These are phyloP conservation scores for Rhizopogon salebrosus DNA, from an alignment of 768 basidiomycete species.

Conservation along the genomic window DNA sequence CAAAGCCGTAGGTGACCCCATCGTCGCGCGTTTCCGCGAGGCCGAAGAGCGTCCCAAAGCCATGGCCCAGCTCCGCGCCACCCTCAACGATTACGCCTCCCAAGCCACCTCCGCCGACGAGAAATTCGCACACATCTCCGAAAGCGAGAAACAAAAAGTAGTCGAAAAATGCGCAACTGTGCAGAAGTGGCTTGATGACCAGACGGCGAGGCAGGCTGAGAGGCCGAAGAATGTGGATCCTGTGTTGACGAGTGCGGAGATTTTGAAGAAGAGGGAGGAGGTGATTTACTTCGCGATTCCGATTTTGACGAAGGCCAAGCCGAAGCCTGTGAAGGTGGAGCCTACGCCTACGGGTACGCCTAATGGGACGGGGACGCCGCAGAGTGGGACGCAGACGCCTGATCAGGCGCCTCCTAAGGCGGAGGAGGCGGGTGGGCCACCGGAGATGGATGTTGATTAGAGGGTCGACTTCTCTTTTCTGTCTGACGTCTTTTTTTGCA, in stretches of 20 bases:
- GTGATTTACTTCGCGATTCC: slow-evolving; percentile 84
- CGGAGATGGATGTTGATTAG: slow-evolving; percentile 87
- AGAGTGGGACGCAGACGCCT: slow-evolving; percentile 56
- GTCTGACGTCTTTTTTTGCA: not conserved
- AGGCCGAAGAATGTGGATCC: slow-evolving; percentile 85
- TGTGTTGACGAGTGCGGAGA: slow-evolving; percentile 74
- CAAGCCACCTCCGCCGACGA: slow-evolving; percentile 84
- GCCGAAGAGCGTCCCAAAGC: slow-evolving; percentile 72
- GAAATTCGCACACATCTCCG: slow-evolving; percentile 83
- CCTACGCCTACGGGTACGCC: slow-evolving; percentile 26
- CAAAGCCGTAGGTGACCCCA: slow-evolving; percentile 82
- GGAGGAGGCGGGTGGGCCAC: slow-evolving; percentile 34
- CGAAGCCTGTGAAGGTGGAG: slow-evolving; percentile 67
- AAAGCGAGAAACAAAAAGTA: slow-evolving; percentile 79
- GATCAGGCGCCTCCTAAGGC: slow-evolving; percentile 18
- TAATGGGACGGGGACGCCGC: slow-evolving; percentile 65
- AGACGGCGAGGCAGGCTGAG: slow-evolving; percentile 82
- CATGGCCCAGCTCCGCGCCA: slow-evolving; percentile 75
- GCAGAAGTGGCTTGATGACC: slow-evolving; percentile 96
- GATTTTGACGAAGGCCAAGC: slow-evolving; percentile 90
- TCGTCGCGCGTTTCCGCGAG: slow-evolving; percentile 80
- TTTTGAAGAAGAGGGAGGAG: slow-evolving; percentile 90
- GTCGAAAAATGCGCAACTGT: slow-evolving; percentile 87
- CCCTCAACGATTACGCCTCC: slow-evolving; percentile 78
- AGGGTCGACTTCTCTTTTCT: not conserved